Evolutionary conservation across 1,284 basidiomycete genomes (phyloP).

Genomic region (Melanopsichium pennsylvanicum): DNA sequence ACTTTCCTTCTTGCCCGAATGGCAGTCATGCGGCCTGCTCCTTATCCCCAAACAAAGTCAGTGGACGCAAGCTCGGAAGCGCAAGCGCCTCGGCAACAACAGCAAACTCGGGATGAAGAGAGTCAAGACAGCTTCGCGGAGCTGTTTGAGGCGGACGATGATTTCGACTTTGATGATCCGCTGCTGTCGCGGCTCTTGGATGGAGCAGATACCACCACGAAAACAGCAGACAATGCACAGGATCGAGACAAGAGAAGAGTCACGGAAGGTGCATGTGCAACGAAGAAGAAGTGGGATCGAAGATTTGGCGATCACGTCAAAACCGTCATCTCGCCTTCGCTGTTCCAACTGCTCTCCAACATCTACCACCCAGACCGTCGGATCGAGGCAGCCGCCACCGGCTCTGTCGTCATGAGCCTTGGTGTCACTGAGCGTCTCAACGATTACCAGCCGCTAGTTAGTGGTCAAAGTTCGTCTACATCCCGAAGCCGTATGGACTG

Average conservation of each 20-base stretch:
- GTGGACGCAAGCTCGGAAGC: background rate
- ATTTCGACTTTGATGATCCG: slow-evolving; percentile 72
- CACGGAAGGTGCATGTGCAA: slow-evolving; percentile 64
- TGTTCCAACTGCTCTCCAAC: slow-evolving; percentile 74
- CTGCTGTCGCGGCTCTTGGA: slow-evolving; percentile 71
- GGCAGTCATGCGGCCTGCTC: slow-evolving; percentile 66
- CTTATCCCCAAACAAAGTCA: no score
- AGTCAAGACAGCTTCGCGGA: slow-evolving; percentile 79
- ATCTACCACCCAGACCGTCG: slow-evolving; percentile 65
- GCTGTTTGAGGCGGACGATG: slow-evolving; percentile 69
- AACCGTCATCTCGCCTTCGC: slow-evolving; percentile 70
- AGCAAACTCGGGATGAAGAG: slow-evolving; percentile 46
- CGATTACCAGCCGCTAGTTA: slow-evolving; percentile 7
- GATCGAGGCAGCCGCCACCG: slow-evolving; percentile 20
- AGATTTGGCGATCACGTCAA: slow-evolving; percentile 70
- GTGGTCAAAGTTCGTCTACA: background rate
- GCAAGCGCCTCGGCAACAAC: background rate
- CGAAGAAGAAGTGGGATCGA: slow-evolving; percentile 19
- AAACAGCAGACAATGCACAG: slow-evolving; percentile 13
- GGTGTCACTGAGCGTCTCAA: slow-evolving; percentile 27
- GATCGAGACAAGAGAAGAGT: slow-evolving; percentile 39
- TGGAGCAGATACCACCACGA: slow-evolving; percentile 58
- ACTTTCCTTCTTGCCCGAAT: slow-evolving; percentile 75
- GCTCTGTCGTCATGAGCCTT: slow-evolving; percentile 30
- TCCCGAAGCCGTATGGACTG: slow-evolving; percentile 23